Percentiles rank a stretch among this genome's conserved stretches.
These are phyloP conservation scores for Murraya paniculata DNA, from an alignment of 345 rosid species.

Conservation along the genomic window DNA sequence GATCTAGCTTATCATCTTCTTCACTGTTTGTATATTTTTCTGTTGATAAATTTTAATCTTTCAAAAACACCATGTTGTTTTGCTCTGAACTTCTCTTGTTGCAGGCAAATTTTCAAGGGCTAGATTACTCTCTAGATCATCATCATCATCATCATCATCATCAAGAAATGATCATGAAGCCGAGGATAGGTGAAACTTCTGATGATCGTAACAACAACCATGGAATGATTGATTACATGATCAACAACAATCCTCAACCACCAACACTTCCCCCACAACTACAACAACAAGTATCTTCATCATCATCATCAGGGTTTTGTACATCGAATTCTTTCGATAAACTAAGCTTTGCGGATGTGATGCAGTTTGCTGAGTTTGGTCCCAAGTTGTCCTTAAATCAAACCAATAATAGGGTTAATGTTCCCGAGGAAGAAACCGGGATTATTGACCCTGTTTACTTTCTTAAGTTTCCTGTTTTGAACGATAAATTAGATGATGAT, in stretches of 20 bases:
- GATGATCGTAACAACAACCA: slow-evolving; percentile 15
- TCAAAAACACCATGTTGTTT: slow-evolving; percentile 23
- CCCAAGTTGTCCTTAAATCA: slow-evolving; percentile 70
- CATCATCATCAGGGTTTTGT: slow-evolving; percentile 40
- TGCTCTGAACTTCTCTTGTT: slow-evolving; percentile 25
- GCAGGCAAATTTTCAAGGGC: slow-evolving; percentile 47
- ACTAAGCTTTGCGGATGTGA: slow-evolving; percentile 76
- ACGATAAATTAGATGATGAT: slow-evolving; percentile 39
- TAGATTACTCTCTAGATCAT: slow-evolving; percentile 44
- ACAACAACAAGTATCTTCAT: neutral
- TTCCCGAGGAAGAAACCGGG: slow-evolving; percentile 53
- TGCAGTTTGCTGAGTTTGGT: slow-evolving; percentile 90
- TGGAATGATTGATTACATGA: slow-evolving; percentile 61
- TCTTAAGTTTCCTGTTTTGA: slow-evolving; percentile 82
- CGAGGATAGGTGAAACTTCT: slow-evolving; percentile 31
- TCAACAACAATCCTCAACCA: slow-evolving; percentile 36
- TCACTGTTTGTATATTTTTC: slow-evolving; percentile 21
- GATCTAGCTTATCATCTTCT: neutral
- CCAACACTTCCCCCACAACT: slow-evolving; percentile 34
- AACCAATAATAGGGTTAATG: slow-evolving; percentile 25
- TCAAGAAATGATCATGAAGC: slow-evolving; percentile 23
- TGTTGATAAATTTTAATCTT: slow-evolving; percentile 14
- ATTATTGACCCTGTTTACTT: slow-evolving; percentile 78
- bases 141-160: slow-evolving; percentile 36
- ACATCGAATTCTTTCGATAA: slow-evolving; percentile 58